Evolutionary conservation across 2,329 filamentous ascomycete species (phyloP), one percentile per base, ranked within the genome.

Genomic region (Cordyceps pruinosa): DNA sequence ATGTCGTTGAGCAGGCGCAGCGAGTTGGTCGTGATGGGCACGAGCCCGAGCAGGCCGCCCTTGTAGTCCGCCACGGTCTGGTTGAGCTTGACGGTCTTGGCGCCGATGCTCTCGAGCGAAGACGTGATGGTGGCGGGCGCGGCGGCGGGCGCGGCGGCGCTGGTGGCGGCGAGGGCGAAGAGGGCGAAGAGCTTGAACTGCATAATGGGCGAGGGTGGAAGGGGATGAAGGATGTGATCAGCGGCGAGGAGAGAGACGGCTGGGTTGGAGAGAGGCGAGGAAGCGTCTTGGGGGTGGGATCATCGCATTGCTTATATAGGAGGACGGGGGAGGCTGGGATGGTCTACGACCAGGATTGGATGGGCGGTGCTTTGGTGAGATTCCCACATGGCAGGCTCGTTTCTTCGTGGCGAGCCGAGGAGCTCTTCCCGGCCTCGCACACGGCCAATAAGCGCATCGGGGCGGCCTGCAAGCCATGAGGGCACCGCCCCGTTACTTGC

Each of bases 21-120:
- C 5, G 73, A 74, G 55, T 72, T 64, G 53, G 65, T 52, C 50
- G 74, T 65, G 60, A 80, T 77, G 57, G 74, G 72, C 1, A 77
- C 47, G 0, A 71, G 68, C 28, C 69, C 68, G 17, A 77, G 60
- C 3, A 75, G 61, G 47, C 66, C 66, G 39, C 69, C 68, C 13
- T 76, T 58, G 73, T 74, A 78, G 19, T 58, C 47, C 19, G 65
- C 47, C 19, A 77, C 69, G 34, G 65, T 66, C 41, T 60, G 56
- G 58, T 72, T 68, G 50, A 77, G 69, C 30, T 62, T 62, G 35
- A 64, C 51, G 19, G 73, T 73, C 19, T 68, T 61, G 48, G 63
- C 48, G 56, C 66, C 60, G 61, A 77, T 72, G 37, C 61, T 64
- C 44, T 65, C 60, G 53, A 77, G 67, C 60, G 74, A 69, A 23